phyloP scores from a whole-genome alignment of 345 rosid species.

The Turritis glabra region DNA sequence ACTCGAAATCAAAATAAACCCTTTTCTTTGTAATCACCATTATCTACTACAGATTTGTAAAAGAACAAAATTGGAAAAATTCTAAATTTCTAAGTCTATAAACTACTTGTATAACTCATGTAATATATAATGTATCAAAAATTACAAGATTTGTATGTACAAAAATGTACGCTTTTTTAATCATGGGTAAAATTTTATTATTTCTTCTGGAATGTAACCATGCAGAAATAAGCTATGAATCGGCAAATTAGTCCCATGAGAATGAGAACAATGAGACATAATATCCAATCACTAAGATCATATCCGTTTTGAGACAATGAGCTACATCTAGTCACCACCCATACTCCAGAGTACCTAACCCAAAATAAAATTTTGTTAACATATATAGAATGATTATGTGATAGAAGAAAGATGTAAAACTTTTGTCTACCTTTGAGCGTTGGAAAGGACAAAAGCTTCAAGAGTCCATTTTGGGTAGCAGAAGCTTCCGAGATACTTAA shows the following conservation, averaged over 20 bases:
- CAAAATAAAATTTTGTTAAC: neutral
- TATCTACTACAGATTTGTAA: neutral
- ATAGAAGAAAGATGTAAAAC: neutral
- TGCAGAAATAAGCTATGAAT: slow-evolving; percentile 45
- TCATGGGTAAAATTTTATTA: too few species aligned
- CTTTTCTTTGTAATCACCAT: too few species aligned
- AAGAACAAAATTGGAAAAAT: slow-evolving; percentile 4
- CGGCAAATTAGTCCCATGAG: slow-evolving; percentile 50
- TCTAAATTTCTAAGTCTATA: neutral
- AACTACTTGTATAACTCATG: too few species aligned
- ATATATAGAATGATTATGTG: neutral
- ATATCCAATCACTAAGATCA: slow-evolving; percentile 58
- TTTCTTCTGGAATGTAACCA: slow-evolving; percentile 51
- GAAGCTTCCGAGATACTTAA: slow-evolving; percentile 53
- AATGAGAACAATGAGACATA: slow-evolving; percentile 49
- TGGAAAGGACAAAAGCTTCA: slow-evolving; percentile 76
- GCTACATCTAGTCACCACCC: slow-evolving; percentile 66
- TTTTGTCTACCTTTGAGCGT: slow-evolving; percentile 56
- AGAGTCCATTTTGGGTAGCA: slow-evolving; percentile 87
- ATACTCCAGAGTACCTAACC: slow-evolving; percentile 59
- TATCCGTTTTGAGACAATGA: slow-evolving; percentile 53
- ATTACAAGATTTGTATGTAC: slow-evolving; percentile 25
- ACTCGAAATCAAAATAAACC: neutral
- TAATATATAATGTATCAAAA: slow-evolving; percentile 3
- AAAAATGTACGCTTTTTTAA: too few species aligned